Percentiles rank a stretch among this genome's conserved stretches.
Conservation (phyloP, 805 yeast genomes). For the Candida ortonii region DNA sequence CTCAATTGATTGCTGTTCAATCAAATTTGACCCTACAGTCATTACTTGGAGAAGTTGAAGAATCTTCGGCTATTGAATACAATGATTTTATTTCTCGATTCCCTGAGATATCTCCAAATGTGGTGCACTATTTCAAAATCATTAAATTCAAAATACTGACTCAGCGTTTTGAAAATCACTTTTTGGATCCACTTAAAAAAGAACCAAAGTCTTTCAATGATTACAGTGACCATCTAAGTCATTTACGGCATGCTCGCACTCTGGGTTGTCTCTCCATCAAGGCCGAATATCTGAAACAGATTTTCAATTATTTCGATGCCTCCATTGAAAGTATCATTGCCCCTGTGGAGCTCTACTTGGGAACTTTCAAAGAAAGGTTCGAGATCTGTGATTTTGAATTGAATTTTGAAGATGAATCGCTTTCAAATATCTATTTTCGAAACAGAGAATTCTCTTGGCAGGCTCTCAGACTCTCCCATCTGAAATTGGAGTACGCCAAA, state of each 20-base stretch:
- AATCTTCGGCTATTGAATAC: slow-evolving; percentile 10
- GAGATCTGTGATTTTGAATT: slow-evolving; percentile 5
- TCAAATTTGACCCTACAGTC: slow-evolving; percentile 9
- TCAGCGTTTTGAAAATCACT: slow-evolving; percentile 6
- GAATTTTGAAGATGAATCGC: slow-evolving; percentile 2
- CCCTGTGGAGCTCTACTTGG: slow-evolving; percentile 4
- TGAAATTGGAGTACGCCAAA: slow-evolving; percentile 4
- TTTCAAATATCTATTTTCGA: slow-evolving; percentile 4
- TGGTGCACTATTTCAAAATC: slow-evolving; percentile 7
- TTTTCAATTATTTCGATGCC: slow-evolving; percentile 7
- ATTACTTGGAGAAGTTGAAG: slow-evolving; percentile 10
- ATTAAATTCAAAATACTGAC: slow-evolving; percentile 12
- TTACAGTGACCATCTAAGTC: slow-evolving; percentile 7
- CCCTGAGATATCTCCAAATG: slow-evolving; percentile 1
- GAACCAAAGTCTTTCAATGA: slow-evolving; percentile 8
- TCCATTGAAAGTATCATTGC: slow-evolving; percentile 1
- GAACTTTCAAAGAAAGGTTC: slow-evolving; percentile 5
- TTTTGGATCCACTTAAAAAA: background rate
- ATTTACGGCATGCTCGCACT: slow-evolving; percentile 6
- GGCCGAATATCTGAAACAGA: slow-evolving; percentile 6
- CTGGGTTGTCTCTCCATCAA: slow-evolving; percentile 5
- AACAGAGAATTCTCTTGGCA: slow-evolving; percentile 6
- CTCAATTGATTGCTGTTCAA: slow-evolving; percentile 13
- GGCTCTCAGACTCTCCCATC: background rate
- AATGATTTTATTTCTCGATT: slow-evolving; percentile 2